phyloP scores from a whole-genome alignment of 2,329 filamentous ascomycete species.

The Colletotrichum caudatum region DNA sequence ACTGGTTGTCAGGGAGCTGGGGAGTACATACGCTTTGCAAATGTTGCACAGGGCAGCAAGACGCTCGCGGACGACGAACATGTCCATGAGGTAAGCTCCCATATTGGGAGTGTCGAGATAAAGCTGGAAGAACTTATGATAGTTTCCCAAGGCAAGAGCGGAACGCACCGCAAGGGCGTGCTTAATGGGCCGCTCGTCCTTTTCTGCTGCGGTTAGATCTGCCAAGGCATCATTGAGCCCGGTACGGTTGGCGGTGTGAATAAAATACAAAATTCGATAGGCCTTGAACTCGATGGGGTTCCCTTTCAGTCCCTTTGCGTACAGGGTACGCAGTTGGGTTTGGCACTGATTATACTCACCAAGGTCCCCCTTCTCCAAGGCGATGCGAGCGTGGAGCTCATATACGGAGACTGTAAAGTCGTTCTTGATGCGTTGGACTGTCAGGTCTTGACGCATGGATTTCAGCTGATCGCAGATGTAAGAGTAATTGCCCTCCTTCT shows the following conservation, averaged over 20 bases:
- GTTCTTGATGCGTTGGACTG: constrained; percentile 96
- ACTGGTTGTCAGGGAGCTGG: constrained; percentile 42
- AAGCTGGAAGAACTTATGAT: constrained; percentile 97
- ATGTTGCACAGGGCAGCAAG: constrained; percentile 91
- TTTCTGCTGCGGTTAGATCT: constrained; percentile 99
- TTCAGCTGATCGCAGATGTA: constrained; percentile 99
- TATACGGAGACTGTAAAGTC: constrained; percentile 97
- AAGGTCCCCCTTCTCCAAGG: constrained; percentile 96
- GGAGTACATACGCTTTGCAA: constrained; percentile 87
- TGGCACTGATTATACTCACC: constrained; percentile 99
- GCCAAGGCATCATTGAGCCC: constrained; percentile 98
- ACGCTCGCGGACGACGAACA: constrained; percentile 96
- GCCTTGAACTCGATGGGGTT: constrained; percentile 97
- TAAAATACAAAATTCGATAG: constrained; percentile 99
- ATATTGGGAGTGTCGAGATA: constrained; percentile 96
- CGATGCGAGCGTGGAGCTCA: constrained; percentile 97
- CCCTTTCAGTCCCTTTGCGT: constrained; percentile 87
- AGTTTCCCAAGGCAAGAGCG: constrained; percentile 91
- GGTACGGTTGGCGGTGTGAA: constrained; percentile 97
- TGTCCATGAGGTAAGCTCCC: constrained; percentile 98
- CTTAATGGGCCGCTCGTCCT: constrained; percentile 84
- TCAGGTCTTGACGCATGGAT: constrained; percentile 96
- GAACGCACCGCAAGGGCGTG: constrained; percentile 94
- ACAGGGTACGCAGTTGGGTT: constrained; percentile 94
- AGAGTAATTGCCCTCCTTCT: constrained; percentile 89